Evolutionary conservation across 2,329 filamentous ascomycete genomes (phyloP), one percentile per base, ranked within the genome.

Genomic region (Alternaria ethzedia): DNA sequence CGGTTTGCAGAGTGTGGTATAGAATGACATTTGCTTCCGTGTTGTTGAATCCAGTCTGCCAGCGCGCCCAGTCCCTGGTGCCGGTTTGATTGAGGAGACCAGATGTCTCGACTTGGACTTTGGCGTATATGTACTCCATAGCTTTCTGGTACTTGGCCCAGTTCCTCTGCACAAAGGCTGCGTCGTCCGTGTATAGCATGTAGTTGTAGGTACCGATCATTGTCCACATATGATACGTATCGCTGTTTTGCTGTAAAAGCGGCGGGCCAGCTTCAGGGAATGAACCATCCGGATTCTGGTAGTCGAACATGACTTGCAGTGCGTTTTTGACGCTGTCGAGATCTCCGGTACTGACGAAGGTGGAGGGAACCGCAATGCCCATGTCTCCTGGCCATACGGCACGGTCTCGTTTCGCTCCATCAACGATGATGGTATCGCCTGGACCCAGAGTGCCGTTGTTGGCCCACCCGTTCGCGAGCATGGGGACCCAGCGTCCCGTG

Each of bases 351-450:
- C 68, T 49, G 45, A 66, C 41, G 20, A 65, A 66, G 17, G 54
- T 54, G 7, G 70, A 67, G 11, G 65, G 60, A 0, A 66, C 68
- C 12, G 59, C 59, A 5, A 72, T 67, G 9, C 70, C 70, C 50
- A 73, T 55, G 23, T 72, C 71, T 4, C 71, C 71, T 3, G 70
- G 68, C 79, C 79, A 81, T 1, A 82, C 77, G 3, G 77, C 75
- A 28, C 78, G 73, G 56, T 81, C 79, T 32, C 79, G 70, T 52
- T 81, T 82, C 4, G 80, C 80, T 6, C 80, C 79, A 66, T 82
- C 79, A 3, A 80, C 75, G 9, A 82, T 74, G 25, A 80, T 74
- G 8, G 75, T 73, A 1, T 70, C 68, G 2, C 74, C 77, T 30
- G 76, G 72, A 5, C 76, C 74, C 2, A 82, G 65, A 3, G 74